Conservation (phyloP, 1,139 yeast genomes). For the Geotrichum klebahnii region DNA sequence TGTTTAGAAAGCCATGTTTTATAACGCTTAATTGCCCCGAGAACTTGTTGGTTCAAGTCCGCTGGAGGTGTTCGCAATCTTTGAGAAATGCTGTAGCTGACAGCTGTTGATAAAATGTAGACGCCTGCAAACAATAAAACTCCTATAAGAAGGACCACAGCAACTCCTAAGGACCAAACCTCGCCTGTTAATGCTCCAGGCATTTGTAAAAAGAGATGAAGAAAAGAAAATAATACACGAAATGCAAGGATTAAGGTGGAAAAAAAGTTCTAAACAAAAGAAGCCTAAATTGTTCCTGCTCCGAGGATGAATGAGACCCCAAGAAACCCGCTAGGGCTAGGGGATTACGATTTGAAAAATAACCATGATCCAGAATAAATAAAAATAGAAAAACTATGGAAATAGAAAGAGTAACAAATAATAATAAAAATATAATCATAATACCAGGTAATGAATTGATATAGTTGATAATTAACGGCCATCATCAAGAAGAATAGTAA, state of each 20-base stretch:
- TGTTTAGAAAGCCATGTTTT: background rate
- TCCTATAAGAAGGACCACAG: conserved; percentile 20
- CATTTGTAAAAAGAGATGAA: background rate
- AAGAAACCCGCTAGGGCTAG: too few relatives aligned
- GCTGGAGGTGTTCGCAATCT: conserved; percentile 36
- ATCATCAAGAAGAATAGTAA: conserved; percentile 57
- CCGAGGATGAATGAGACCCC: too few relatives aligned
- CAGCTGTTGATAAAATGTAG: conserved; percentile 11
- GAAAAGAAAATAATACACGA: background rate
- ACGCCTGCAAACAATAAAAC: conserved; percentile 20
- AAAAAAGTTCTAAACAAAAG: too few relatives aligned
- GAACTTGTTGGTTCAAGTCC: background rate
- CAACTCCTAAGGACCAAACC: background rate
- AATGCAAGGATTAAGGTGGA: too few relatives aligned
- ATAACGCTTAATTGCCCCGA: background rate
- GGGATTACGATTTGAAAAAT: background rate
- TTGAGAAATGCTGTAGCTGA: conserved; percentile 16
- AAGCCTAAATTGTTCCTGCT: too few relatives aligned
- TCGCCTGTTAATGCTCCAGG: background rate
- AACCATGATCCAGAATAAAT: background rate
- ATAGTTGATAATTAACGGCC: conserved; percentile 22
- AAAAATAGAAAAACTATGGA: conserved; percentile 4
- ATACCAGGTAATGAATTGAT: background rate
- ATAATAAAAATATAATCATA: background rate
- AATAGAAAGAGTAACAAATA: background rate